Conservation (phyloP, 2,329 filamentous ascomycete genomes). For the Lasiodiplodia hormozganensis region DNA sequence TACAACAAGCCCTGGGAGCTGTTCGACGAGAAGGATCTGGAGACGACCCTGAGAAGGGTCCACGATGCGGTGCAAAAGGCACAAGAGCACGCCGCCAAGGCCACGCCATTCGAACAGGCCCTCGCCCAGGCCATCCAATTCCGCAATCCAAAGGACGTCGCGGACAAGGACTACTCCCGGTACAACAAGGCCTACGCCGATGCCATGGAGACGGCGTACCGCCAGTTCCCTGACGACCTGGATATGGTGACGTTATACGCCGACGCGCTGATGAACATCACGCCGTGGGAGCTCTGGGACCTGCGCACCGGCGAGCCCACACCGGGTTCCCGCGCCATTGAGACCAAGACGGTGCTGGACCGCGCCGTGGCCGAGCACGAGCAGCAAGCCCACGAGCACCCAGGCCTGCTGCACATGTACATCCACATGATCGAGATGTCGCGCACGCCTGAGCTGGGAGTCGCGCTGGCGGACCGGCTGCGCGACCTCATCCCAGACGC, state of each 20-base stretch:
- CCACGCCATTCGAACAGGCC: slow-evolving; percentile 63
- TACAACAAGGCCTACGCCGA: slow-evolving; percentile 68
- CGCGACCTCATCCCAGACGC: slow-evolving; percentile 71
- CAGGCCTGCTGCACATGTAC: slow-evolving; percentile 76
- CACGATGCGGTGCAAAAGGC: slow-evolving; percentile 57
- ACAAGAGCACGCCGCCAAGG: slow-evolving; percentile 43
- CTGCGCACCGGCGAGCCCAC: slow-evolving; percentile 64
- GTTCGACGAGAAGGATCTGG: slow-evolving; percentile 69
- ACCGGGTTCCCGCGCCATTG: slow-evolving; percentile 61
- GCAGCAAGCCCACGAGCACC: slow-evolving; percentile 61
- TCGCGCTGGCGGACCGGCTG: slow-evolving; percentile 67
- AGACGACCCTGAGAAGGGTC: slow-evolving; percentile 57
- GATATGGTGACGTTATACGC: slow-evolving; percentile 70
- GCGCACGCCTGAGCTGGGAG: slow-evolving; percentile 65
- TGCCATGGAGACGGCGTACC: slow-evolving; percentile 65
- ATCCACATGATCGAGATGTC: slow-evolving; percentile 84
- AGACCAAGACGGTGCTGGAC: slow-evolving; percentile 66
- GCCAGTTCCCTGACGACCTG: slow-evolving; percentile 61
- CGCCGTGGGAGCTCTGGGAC: slow-evolving; percentile 71
- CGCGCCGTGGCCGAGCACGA: slow-evolving; percentile 57
- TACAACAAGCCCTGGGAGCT: slow-evolving; percentile 81
- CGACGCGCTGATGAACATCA: slow-evolving; percentile 71
- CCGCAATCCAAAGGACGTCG: slow-evolving; percentile 61
- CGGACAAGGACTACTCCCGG: slow-evolving; percentile 57
- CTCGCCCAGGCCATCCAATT: slow-evolving; percentile 68